These are phyloP conservation scores for Tephrocybe sp. DNA, from an alignment of 768 basidiomycete species.

Conservation along the genomic window DNA sequence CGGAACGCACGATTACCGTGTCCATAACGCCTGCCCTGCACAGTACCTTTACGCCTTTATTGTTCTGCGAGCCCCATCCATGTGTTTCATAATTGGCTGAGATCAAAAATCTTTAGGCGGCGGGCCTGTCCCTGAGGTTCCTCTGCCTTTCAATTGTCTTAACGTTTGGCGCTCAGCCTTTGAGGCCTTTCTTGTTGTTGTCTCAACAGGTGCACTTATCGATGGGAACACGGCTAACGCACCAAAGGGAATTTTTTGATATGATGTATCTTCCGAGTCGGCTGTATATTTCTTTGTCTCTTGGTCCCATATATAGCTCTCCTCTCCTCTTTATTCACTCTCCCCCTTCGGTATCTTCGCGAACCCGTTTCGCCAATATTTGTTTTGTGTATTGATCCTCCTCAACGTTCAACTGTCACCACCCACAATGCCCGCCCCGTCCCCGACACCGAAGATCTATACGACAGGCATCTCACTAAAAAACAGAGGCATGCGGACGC, in stretches of 20 bases:
- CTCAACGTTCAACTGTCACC: not conserved
- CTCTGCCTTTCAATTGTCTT: constrained; percentile 11
- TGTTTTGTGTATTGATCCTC: too few species aligned
- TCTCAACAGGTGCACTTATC: not conserved
- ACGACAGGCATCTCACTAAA: not conserved
- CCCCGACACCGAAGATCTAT: not conserved
- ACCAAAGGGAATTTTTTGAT: not conserved
- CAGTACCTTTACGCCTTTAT: constrained; percentile 11
- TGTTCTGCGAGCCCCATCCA: constrained; percentile 15
- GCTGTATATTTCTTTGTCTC: constrained; percentile 7
- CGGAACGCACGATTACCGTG: not conserved
- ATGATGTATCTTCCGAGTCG: constrained; percentile 2
- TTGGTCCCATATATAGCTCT: constrained; percentile 4
- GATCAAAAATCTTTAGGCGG: not conserved
- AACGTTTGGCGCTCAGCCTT: constrained; percentile 7
- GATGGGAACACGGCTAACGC: not conserved
- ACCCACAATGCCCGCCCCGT: constrained; percentile 7
- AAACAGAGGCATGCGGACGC: constrained; percentile 3
- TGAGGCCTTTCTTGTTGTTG: constrained; percentile 1
- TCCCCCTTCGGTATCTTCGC: not conserved
- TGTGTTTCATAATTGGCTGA: constrained; percentile 8
- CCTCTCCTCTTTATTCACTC: not conserved
- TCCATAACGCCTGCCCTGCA: constrained; percentile 4
- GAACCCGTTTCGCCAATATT: too few species aligned
- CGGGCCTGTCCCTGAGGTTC: constrained; percentile 1